Evolutionary conservation across 192 early-diverging fungal species (phyloP).

Genomic region (Entrophospora sp.): DNA sequence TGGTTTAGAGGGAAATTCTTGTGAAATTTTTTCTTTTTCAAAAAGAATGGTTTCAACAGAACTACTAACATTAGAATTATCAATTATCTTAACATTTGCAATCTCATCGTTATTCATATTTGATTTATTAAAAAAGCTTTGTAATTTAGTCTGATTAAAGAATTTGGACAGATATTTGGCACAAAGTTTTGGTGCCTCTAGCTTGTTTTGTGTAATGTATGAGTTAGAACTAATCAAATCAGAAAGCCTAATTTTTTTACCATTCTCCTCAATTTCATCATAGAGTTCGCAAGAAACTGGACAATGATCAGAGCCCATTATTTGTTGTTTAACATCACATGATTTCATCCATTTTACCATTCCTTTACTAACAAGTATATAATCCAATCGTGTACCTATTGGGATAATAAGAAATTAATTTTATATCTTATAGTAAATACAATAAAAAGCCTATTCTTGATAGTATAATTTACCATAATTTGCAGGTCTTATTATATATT

Average conservation of each 20-base stretch:
- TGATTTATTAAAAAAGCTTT: constrained; percentile 32
- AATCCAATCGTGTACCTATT: constrained; percentile 67
- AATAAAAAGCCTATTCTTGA: not conserved
- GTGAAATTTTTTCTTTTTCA: too few species aligned
- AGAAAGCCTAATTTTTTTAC: too few species aligned
- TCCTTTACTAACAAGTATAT: constrained; percentile 46
- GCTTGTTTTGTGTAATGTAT: not conserved
- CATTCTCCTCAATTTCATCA: constrained; percentile 12
- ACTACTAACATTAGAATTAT: too few species aligned
- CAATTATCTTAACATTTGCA: too few species aligned
- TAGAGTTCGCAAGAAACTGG: constrained; percentile 44
- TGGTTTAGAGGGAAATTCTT: too few species aligned
- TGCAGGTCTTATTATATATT: constrained; percentile 26
- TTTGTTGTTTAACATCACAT: constrained; percentile 45
- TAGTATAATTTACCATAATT: constrained; percentile 29
- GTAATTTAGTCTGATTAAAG: constrained; percentile 47
- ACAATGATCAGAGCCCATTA: constrained; percentile 78
- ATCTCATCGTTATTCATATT: not conserved
- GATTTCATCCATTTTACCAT: constrained; percentile 52
- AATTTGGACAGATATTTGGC: constrained; percentile 53
- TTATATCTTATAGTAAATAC: not conserved
- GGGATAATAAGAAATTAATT: not conserved
- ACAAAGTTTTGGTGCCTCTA: constrained; percentile 33
- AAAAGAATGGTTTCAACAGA: too few species aligned
- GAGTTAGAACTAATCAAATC: too few species aligned